Conservation (phyloP, 2,329 filamentous ascomycete genomes). For the Dryadomyces quercus-mongolicae region DNA sequence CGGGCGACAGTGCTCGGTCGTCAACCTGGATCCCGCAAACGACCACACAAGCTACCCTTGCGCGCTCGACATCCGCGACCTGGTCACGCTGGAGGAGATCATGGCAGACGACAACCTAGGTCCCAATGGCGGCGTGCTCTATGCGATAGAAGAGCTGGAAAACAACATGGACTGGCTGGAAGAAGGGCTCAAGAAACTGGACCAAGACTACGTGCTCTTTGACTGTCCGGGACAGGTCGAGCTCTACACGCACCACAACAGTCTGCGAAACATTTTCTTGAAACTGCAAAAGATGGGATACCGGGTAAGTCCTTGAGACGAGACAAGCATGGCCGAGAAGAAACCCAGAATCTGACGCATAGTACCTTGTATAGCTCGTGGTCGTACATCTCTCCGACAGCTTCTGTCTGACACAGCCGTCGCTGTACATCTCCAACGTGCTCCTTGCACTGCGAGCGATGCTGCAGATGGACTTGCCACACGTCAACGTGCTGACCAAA, state of each 20-base stretch:
- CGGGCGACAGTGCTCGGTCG: conserved; percentile 83
- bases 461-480: conserved; percentile 95
- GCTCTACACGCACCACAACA: conserved; percentile 89
- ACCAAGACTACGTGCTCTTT: conserved; percentile 86
- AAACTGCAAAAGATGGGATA: conserved; percentile 83
- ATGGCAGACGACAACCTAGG: conserved; percentile 87
- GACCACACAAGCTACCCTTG: conserved; percentile 81
- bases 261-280: conserved; percentile 83
- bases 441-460: conserved; percentile 89
- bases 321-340: too few relatives aligned
- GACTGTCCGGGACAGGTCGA: conserved; percentile 97
- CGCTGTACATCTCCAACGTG: conserved; percentile 87
- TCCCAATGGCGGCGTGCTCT: conserved; percentile 84
- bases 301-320: conserved; percentile 64
- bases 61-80: conserved; percentile 77
- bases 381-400: conserved; percentile 90
- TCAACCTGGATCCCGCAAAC: conserved; percentile 96
- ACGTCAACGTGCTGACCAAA: conserved; percentile 93
- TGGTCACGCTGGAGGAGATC: conserved; percentile 86
- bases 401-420: conserved; percentile 84
- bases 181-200: conserved; percentile 63
- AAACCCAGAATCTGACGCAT: too few relatives aligned
- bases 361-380: conserved; percentile 75
- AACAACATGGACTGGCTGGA: conserved; percentile 90
- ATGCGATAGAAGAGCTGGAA: conserved; percentile 90